phyloP scores from a whole-genome alignment of 768 basidiomycete species.

The Tephrocybe sp. region DNA sequence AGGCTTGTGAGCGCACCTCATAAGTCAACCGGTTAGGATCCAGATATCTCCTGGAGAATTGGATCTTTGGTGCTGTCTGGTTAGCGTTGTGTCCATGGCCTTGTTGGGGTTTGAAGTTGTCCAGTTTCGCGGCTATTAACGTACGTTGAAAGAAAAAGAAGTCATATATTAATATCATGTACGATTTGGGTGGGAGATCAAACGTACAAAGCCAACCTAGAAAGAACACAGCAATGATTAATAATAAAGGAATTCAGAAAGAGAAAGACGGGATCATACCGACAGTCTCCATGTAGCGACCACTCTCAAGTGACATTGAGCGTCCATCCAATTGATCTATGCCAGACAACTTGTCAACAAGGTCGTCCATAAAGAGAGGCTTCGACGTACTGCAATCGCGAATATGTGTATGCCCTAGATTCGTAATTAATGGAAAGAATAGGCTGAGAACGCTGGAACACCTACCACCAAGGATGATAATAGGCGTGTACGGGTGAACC shows the following conservation, averaged over 20 bases:
- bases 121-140: conserved; percentile 45
- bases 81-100: neutral
- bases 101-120: neutral
- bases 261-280: conserved; percentile 39
- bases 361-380: neutral
- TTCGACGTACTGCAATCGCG: conserved; percentile 65
- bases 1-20: conserved; percentile 38
- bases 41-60: conserved; percentile 70
- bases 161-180: neutral
- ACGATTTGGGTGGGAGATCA: neutral
- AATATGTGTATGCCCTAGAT: conserved; percentile 67
- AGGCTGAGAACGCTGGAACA: neutral
- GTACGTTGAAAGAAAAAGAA: neutral
- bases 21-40: conserved; percentile 79
- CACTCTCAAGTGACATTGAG: conserved; percentile 80
- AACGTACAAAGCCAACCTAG: conserved; percentile 63
- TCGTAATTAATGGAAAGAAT: neutral
- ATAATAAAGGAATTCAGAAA: neutral
- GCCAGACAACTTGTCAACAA: neutral
- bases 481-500: conserved; percentile 70
- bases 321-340: conserved; percentile 65
- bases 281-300: conserved; percentile 91
- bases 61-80: conserved; percentile 42
- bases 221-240: neutral
- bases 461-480: conserved; percentile 76